Evolutionary conservation across 345 rosid genomes (phyloP).

Genomic region (Microthlaspi erraticum): DNA sequence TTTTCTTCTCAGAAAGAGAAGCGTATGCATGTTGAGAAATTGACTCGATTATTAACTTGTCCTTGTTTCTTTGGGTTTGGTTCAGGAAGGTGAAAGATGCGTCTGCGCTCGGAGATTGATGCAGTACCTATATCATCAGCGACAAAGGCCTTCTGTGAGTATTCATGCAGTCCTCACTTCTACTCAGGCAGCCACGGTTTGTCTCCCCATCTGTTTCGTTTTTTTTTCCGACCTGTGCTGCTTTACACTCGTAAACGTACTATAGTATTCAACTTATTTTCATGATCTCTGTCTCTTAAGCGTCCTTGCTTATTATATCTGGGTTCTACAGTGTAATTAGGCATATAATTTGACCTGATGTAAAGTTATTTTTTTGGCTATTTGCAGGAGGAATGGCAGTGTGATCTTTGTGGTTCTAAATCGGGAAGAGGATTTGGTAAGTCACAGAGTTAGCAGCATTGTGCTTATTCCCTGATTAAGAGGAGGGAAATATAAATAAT

Average conservation of each 20-base stretch:
- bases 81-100: too few species aligned
- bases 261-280: neutral
- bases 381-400: constrained; percentile 95
- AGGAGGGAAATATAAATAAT: neutral
- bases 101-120: constrained; percentile 93
- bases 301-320: too few species aligned
- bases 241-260: constrained; percentile 11
- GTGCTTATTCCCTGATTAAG: neutral
- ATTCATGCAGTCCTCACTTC: constrained; percentile 46
- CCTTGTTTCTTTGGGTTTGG: too few species aligned
- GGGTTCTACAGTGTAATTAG: too few species aligned
- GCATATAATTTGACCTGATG: too few species aligned
- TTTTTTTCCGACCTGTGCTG: neutral
- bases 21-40: too few species aligned
- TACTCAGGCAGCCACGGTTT: constrained; percentile 94
- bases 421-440: constrained; percentile 99
- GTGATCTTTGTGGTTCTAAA: constrained; percentile 87
- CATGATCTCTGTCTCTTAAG: too few species aligned
- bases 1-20: too few species aligned
- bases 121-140: constrained; percentile 96
- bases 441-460: constrained; percentile 32
- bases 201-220: constrained; percentile 35
- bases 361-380: neutral
- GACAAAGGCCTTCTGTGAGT: constrained; percentile 86
- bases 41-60: too few species aligned